Evolutionary conservation across 768 basidiomycete species (phyloP).

Genomic region (Bullera alba): DNA sequence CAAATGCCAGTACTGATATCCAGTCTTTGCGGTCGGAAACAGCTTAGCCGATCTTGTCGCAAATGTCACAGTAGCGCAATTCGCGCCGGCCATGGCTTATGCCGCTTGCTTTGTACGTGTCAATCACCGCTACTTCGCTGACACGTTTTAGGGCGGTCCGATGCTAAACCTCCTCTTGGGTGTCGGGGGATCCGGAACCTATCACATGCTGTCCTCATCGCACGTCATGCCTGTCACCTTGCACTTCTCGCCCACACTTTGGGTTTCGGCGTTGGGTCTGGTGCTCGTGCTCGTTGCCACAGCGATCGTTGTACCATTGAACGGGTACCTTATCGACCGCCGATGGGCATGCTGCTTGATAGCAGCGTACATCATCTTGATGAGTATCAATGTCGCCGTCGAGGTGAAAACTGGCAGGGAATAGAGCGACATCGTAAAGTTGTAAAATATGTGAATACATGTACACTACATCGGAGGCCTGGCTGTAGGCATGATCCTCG

Average conservation of each 20-base stretch:
- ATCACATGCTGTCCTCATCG: constrained; percentile 57
- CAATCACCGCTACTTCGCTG: not conserved
- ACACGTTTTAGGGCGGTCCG: constrained; percentile 19
- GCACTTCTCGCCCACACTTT: constrained; percentile 70
- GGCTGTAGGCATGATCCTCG: constrained; percentile 27
- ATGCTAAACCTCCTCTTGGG: constrained; percentile 54
- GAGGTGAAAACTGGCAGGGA: constrained; percentile 52
- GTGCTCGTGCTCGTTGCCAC: constrained; percentile 67
- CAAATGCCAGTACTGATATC: not conserved
- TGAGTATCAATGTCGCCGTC: constrained; percentile 70
- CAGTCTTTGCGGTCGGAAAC: constrained; percentile 87
- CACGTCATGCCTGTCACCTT: constrained; percentile 64
- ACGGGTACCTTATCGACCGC: constrained; percentile 70
- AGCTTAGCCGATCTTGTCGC: constrained; percentile 94
- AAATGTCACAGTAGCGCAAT: constrained; percentile 83
- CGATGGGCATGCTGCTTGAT: constrained; percentile 79
- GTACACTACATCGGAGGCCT: constrained; percentile 16
- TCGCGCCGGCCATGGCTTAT: constrained; percentile 45
- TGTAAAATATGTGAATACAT: not conserved
- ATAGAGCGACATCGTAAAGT: not conserved
- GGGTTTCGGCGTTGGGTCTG: constrained; percentile 78
- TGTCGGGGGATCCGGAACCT: constrained; percentile 83
- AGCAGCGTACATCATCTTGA: constrained; percentile 63
- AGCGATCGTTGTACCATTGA: constrained; percentile 73
- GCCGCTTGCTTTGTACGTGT: constrained; percentile 40